phyloP scores from a whole-genome alignment of 805 yeast species.

The Ogataea pignaliae region DNA sequence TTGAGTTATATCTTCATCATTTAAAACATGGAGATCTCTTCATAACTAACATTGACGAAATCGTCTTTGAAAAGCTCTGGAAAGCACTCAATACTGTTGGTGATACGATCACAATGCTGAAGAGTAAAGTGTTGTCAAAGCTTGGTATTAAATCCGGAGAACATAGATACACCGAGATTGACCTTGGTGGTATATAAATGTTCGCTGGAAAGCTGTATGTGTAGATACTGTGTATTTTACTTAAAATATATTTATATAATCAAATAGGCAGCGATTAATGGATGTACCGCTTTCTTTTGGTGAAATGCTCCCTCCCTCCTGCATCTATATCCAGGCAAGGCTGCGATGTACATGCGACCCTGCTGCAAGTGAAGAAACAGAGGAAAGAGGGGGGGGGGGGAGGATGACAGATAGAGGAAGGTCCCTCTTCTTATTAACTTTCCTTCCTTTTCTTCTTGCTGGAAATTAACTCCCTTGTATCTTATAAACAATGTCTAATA shows the following conservation, averaged over 20 bases:
- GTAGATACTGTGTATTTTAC: too few relatives aligned
- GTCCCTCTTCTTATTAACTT: too few relatives aligned
- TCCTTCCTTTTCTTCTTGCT: too few relatives aligned
- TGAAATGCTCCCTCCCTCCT: too few relatives aligned
- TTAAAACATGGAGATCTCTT: constrained; percentile 23
- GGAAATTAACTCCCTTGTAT: too few relatives aligned
- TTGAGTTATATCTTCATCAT: constrained; percentile 38
- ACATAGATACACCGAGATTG: background rate
- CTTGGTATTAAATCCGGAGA: background rate
- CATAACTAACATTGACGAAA: constrained; percentile 18
- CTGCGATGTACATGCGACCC: too few relatives aligned
- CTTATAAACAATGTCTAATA: too few relatives aligned
- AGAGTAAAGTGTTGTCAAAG: background rate
- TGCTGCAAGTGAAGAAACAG: too few relatives aligned
- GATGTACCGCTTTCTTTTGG: background rate
- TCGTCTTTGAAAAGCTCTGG: constrained; percentile 9
- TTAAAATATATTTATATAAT: too few relatives aligned
- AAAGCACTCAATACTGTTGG: constrained; percentile 5
- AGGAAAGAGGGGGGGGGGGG: too few relatives aligned
- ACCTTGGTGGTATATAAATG: background rate
- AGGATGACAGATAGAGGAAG: too few relatives aligned
- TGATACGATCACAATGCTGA: background rate
- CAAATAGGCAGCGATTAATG: background rate
- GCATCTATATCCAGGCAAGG: too few relatives aligned
- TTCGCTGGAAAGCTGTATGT: background rate